Conservation (phyloP, 805 yeast genomes). For the Cyberlindnera sargentensis region DNA sequence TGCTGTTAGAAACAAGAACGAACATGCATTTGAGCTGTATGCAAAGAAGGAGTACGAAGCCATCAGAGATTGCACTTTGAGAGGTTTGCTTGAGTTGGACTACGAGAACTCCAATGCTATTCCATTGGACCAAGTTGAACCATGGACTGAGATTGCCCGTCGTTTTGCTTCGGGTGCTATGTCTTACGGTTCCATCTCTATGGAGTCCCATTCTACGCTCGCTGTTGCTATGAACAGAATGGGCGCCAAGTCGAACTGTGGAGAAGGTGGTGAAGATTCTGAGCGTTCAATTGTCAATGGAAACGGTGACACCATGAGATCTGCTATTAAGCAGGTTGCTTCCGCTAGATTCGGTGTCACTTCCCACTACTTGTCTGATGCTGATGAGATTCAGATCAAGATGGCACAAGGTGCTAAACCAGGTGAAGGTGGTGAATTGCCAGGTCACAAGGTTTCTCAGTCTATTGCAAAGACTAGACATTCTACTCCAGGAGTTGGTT, state of each 20-base stretch:
- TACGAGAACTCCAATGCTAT: conserved; percentile 63
- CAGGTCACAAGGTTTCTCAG: conserved; percentile 60
- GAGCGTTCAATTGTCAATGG: conserved; percentile 75
- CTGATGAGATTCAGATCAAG: conserved; percentile 95
- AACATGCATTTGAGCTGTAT: conserved; percentile 84
- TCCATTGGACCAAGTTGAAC: conserved; percentile 97
- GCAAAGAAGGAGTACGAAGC: conserved; percentile 88
- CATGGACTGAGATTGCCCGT: conserved; percentile 98
- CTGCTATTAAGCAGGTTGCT: conserved; percentile 97
- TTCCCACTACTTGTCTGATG: conserved; percentile 87
- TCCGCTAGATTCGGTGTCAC: conserved; percentile 98
- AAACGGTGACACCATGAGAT: conserved; percentile 96
- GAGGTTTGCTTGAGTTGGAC: conserved; percentile 92
- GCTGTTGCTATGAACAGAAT: conserved; percentile 98
- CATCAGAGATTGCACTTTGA: conserved; percentile 82
- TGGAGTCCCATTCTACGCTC: conserved; percentile 96
- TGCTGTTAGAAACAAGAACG: conserved; percentile 97
- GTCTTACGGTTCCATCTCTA: conserved; percentile 97
- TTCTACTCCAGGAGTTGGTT: conserved; percentile 94
- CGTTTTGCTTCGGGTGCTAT: conserved; percentile 99
- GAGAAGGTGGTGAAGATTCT: conserved; percentile 99
- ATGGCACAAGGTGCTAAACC: conserved; percentile 99
- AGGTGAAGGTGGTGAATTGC: conserved; percentile 96
- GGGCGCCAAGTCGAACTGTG: conserved; percentile 97
- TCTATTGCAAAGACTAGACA: conserved; percentile 93